Evolutionary conservation across 116 monocot species (phyloP).

Genomic region (Dioscorea cayenensis): DNA sequence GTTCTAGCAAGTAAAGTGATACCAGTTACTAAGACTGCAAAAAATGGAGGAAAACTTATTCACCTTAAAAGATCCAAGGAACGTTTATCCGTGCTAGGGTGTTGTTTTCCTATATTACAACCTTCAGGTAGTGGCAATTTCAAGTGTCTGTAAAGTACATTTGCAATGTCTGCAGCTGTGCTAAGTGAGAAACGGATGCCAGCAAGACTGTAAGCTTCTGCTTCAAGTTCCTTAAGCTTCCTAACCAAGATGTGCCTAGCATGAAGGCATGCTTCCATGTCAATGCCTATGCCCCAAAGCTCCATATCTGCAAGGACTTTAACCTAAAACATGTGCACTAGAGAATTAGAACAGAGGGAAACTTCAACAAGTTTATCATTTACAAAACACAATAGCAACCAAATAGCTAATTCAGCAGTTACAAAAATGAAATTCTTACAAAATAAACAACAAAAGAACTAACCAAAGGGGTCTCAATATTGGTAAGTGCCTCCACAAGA

Average conservation of each 20-base stretch:
- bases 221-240: slow-evolving; percentile 89
- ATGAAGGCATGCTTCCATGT: slow-evolving; percentile 79
- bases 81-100: slow-evolving; percentile 94
- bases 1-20: not conserved
- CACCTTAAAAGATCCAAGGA: slow-evolving; percentile 77
- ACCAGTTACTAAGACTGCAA: not conserved
- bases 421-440: not conserved
- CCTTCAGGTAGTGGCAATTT: slow-evolving; percentile 75
- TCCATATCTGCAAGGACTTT: slow-evolving; percentile 95
- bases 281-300: slow-evolving; percentile 86
- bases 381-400: not conserved
- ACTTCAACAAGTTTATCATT: not conserved
- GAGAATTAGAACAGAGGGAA: not conserved
- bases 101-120: slow-evolving; percentile 74
- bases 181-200: slow-evolving; percentile 81
- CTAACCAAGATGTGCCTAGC: slow-evolving; percentile 61
- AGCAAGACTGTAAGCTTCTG: slow-evolving; percentile 67
- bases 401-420: not conserved
- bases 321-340: slow-evolving; percentile 38
- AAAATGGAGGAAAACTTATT: slow-evolving; percentile 3
- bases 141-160: slow-evolving; percentile 70
- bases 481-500: slow-evolving; percentile 46
- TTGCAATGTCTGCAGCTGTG: slow-evolving; percentile 85
- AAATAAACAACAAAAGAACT: slow-evolving; percentile 2
- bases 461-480: slow-evolving; percentile 85